phyloP scores from a whole-genome alignment of 1,139 yeast species.

The Tardiomyces depauwii region DNA sequence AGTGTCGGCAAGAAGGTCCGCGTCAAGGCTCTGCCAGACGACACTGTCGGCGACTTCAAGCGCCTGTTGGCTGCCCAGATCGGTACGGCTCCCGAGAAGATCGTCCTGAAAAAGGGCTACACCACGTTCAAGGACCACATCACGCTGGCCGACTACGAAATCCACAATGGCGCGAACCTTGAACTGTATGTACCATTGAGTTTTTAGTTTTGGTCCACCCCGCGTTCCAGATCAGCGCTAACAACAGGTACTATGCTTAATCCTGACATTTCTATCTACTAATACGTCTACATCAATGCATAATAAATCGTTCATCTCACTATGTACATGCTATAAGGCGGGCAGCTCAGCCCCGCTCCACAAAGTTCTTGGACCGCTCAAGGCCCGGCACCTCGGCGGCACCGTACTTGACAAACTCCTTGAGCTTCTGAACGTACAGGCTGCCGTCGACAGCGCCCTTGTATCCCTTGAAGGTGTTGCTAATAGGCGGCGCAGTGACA shows the following conservation, averaged over 20 bases:
- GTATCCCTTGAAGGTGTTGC: constrained; percentile 60
- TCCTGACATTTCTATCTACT: background rate
- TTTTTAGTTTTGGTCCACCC: background rate
- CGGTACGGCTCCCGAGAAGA: constrained; percentile 61
- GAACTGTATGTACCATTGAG: constrained; percentile 45
- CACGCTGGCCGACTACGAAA: constrained; percentile 82
- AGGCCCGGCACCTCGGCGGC: constrained; percentile 25
- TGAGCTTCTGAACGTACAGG: constrained; percentile 59
- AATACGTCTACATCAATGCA: background rate
- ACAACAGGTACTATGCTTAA: constrained; percentile 5
- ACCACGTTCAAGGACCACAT: constrained; percentile 82
- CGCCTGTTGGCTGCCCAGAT: constrained; percentile 72
- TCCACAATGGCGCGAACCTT: constrained; percentile 78
- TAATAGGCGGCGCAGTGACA: constrained; percentile 56
- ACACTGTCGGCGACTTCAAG: constrained; percentile 87
- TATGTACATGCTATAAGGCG: constrained; percentile 1
- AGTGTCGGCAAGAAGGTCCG: constrained; percentile 79
- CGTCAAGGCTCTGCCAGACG: constrained; percentile 74
- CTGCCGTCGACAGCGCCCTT: constrained; percentile 69
- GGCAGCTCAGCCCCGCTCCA: constrained; percentile 23
- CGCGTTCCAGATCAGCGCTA: background rate
- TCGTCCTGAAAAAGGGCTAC: constrained; percentile 37
- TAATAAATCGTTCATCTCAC: background rate
- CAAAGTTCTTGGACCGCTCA: constrained; percentile 17
- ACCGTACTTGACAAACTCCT: constrained; percentile 70